phyloP scores from a whole-genome alignment of 2,329 filamentous ascomycete genomes.

The Boeremia lycopersici region DNA sequence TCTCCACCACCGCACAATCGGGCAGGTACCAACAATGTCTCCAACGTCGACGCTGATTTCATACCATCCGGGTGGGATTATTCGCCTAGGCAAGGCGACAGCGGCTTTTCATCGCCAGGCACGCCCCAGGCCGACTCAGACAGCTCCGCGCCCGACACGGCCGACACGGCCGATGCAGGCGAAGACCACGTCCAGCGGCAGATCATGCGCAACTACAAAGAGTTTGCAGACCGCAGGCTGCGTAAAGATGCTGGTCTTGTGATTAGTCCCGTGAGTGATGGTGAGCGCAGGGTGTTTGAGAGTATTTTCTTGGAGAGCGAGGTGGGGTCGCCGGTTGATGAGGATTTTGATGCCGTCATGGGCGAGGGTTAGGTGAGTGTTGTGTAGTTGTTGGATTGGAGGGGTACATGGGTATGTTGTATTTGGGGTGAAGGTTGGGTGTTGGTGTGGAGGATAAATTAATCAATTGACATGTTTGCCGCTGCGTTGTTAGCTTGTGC shows the following conservation, averaged over 20 bases:
- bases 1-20: not conserved
- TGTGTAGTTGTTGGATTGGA: not conserved
- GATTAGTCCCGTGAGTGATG: constrained; percentile 13
- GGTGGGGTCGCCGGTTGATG: not conserved
- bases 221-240: constrained; percentile 18
- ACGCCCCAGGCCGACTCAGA: not conserved
- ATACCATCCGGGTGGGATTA: no score
- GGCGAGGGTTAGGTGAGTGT: not conserved
- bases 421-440: no score
- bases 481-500: no score
- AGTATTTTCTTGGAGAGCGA: constrained; percentile 25
- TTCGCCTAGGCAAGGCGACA: not conserved
- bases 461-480: no score
- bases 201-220: constrained; percentile 24
- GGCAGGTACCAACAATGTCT: not conserved
- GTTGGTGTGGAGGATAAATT: no score
- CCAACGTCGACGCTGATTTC: no score
- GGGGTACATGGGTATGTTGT: no score
- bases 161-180: not conserved
- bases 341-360: not conserved
- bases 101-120: not conserved
- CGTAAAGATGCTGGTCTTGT: not conserved
- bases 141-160: not conserved
- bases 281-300: constrained; percentile 25
- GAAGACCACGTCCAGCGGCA: constrained; percentile 1